A percentile compares a stretch with the other conserved stretches of the same genome.
Evolutionary conservation across 257 asterid species (phyloP).

Genomic region (Nicotiana noctiflora): DNA sequence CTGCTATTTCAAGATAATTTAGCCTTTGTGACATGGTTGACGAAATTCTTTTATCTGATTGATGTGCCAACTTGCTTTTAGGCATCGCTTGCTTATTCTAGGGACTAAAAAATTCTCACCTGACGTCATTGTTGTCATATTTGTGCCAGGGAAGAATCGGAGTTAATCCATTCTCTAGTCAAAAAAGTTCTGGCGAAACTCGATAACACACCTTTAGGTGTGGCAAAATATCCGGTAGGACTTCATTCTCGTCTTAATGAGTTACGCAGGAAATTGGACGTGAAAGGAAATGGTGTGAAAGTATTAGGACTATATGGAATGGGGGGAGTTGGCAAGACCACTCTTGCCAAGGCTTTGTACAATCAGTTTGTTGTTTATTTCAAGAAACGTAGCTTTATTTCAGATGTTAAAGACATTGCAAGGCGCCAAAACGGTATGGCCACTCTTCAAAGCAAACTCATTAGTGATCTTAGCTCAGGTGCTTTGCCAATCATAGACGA

Average conservation of each 20-base stretch:
- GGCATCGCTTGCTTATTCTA: neutral
- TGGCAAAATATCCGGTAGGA: slow-evolving; percentile 29
- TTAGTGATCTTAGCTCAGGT: slow-evolving; percentile 19
- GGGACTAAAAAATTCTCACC: neutral
- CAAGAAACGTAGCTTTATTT: slow-evolving; percentile 21
- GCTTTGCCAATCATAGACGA: neutral
- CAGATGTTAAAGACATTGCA: slow-evolving; percentile 21
- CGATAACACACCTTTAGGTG: slow-evolving; percentile 23
- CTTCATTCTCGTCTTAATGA: slow-evolving; percentile 14
- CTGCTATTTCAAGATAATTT: no score
- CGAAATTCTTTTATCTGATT: no score
- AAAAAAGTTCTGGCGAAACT: slow-evolving; percentile 10
- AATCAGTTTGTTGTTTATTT: slow-evolving; percentile 12
- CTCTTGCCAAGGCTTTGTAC: slow-evolving; percentile 20
- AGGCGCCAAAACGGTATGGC: slow-evolving; percentile 9
- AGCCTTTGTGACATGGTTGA: no score
- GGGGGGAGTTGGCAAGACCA: slow-evolving; percentile 37
- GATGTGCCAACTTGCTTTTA: no score
- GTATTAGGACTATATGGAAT: slow-evolving; percentile 21
- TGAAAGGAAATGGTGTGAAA: slow-evolving; percentile 8
- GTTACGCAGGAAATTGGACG: slow-evolving; percentile 11
- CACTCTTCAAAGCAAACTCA: slow-evolving; percentile 17
- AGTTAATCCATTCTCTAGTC: slow-evolving; percentile 13
- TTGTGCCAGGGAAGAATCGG: slow-evolving; percentile 20
- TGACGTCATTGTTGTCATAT: neutral